Evolutionary conservation across 176 grass and related monocot species (phyloP), one percentile per base, ranked within the genome.

Genomic region (Otatea glauca): DNA sequence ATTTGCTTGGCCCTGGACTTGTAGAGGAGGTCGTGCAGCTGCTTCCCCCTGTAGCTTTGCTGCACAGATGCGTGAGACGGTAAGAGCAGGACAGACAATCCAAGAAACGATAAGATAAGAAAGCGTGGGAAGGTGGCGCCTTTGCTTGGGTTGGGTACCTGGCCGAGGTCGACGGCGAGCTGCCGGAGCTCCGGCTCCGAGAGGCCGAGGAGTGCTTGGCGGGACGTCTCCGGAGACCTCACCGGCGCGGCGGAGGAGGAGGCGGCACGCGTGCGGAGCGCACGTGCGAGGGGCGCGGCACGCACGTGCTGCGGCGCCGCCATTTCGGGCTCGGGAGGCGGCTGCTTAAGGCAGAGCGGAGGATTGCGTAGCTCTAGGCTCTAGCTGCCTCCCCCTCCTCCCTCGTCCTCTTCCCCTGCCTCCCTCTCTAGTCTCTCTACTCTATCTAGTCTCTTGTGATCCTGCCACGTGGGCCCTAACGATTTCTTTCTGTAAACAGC

Each of bases 41-140:
- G 96, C 83, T 93, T 95, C 11, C 96, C 96, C 48, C 96, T 79
- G 78, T 98, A 98, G 35, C 93, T 93, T 95, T 95, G 72, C 96
- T 98, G 86, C 51, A 61, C 34, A 34, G 14, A 20, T 24, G 77
- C 27, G 41, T 10, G 68, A 7, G 29, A 45, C 39, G 27, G 76
- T 6, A 11, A 58, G 6, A 59, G 7, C 10, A 5, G 47, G 56
- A 47, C 32, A 23, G 29, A 13, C 23, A 41, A 55, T 15, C 2
- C 10, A 77, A 60, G 34, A 76, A 56, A 15, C 47, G 42, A 54
- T 35, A 75, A 55, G 73, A 17, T 50, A 75, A 59, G 32, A 50
- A 49, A 86, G 12, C 7, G 32, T n/a, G 70, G 23, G 75, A 77
- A 47, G 41, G 20, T 9, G 35, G 53, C 37, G 45, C 51, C 39